Percentiles rank a stretch among this genome's conserved stretches.
These are phyloP conservation scores for Fraxinus dipetala DNA, from an alignment of 305 asterid genomes.

Conservation along the genomic window DNA sequence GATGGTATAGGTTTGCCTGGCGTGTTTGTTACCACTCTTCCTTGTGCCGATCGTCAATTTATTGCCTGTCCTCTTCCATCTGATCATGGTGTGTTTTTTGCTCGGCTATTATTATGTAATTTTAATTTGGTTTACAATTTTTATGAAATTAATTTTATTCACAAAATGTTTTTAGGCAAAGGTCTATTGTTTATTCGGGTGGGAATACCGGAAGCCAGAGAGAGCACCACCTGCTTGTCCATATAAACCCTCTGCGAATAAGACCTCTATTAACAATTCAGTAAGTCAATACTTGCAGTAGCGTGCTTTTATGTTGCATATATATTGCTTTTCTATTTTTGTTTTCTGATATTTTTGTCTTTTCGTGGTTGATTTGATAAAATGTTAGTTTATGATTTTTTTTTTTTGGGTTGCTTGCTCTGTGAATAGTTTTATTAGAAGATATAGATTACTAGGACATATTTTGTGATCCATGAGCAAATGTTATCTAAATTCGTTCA, in stretches of 20 bases:
- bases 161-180: slow-evolving; percentile 47
- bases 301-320: not conserved
- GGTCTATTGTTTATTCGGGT: slow-evolving; percentile 68
- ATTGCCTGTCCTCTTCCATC: slow-evolving; percentile 72
- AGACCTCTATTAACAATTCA: slow-evolving; percentile 37
- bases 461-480: not conserved
- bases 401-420: not conserved
- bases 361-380: not conserved
- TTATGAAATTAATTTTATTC: slow-evolving; percentile 9
- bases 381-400: not conserved
- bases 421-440: not conserved
- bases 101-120: not conserved
- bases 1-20: slow-evolving; percentile 67
- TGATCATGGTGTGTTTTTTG: slow-evolving; percentile 53
- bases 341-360: not conserved
- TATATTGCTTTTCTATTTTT: not conserved
- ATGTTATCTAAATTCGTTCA: not conserved
- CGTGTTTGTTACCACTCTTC: slow-evolving; percentile 82
- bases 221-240: slow-evolving; percentile 92
- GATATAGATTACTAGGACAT: not conserved
- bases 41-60: slow-evolving; percentile 87
- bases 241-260: slow-evolving; percentile 54
- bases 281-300: slow-evolving; percentile 45
- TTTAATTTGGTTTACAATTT: not conserved
- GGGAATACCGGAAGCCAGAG: slow-evolving; percentile 86